Conservation (phyloP, 768 basidiomycete species). For the Russula griseocarnosa region DNA sequence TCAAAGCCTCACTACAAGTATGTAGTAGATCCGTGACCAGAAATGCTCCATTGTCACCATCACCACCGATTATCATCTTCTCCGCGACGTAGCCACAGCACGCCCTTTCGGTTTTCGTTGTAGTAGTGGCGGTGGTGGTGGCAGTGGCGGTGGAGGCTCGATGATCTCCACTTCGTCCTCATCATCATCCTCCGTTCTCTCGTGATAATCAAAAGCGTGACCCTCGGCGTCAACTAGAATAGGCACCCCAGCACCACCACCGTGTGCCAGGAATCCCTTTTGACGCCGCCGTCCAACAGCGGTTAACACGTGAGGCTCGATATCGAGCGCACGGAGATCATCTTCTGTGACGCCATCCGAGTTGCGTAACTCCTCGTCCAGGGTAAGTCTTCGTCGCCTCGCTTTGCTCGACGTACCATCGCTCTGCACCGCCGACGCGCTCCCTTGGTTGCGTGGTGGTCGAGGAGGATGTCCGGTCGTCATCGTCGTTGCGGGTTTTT, state of each 20-base stretch:
- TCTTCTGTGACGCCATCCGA: slow-evolving; percentile 39
- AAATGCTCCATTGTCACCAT: not conserved
- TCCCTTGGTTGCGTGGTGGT: not conserved
- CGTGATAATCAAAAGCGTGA: slow-evolving; percentile 35
- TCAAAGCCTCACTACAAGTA: not conserved
- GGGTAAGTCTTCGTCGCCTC: slow-evolving; percentile 47
- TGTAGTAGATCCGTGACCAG: slow-evolving; percentile 1
- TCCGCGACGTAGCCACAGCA: not conserved
- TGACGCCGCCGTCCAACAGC: slow-evolving; percentile 47
- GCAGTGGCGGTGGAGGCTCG: not conserved
- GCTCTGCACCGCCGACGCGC: slow-evolving; percentile 14
- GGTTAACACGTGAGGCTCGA: slow-evolving; percentile 43
- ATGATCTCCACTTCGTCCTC: slow-evolving; percentile 13
- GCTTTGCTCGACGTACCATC: slow-evolving; percentile 23
- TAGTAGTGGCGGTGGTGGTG: not conserved
- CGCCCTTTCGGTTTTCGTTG: not conserved
- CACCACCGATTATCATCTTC: slow-evolving; percentile 8
- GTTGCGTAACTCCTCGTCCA: slow-evolving; percentile 62
- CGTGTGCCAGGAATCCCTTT: slow-evolving; percentile 65
- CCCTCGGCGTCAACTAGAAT: slow-evolving; percentile 55
- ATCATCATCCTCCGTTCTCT: slow-evolving; percentile 31
- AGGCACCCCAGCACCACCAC: slow-evolving; percentile 66
- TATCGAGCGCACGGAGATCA: slow-evolving; percentile 35
- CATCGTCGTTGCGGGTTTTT: not conserved
- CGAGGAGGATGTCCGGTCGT: not conserved